Conservation (phyloP, 2,329 filamentous ascomycete genomes). For the Lizonia empirigonia region DNA sequence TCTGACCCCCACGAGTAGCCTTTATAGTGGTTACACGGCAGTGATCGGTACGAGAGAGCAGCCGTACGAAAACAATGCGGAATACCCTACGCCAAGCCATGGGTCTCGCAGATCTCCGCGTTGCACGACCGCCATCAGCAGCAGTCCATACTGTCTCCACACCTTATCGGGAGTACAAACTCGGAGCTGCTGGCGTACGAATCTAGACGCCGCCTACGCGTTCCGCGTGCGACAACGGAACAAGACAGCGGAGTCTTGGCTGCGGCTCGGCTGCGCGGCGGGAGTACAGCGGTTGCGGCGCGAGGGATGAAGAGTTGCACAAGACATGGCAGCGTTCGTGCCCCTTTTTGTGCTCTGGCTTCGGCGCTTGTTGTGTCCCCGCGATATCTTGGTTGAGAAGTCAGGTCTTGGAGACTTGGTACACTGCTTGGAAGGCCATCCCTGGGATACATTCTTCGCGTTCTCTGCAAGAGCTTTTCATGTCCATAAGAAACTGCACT, state of each 20-base stretch:
- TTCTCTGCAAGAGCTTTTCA: not conserved
- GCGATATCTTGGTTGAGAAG: not conserved
- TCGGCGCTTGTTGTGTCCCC: constrained; percentile 5
- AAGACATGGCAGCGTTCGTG: constrained; percentile 10
- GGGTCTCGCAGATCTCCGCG: not conserved
- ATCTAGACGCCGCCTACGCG: constrained; percentile 8
- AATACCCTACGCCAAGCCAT: not conserved
- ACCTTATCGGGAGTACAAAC: not conserved
- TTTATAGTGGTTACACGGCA: not conserved
- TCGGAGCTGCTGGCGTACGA: not conserved
- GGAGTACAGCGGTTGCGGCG: constrained; percentile 1
- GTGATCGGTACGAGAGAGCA: not conserved
- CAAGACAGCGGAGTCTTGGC: constrained; percentile 11
- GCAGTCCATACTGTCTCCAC: not conserved
- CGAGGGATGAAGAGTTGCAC: constrained; percentile 10
- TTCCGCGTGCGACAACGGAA: constrained; percentile 9
- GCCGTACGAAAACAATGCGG: not conserved
- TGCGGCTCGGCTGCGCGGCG: constrained; percentile 6
- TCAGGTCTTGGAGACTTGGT: not conserved
- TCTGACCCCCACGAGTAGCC: not conserved
- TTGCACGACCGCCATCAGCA: not conserved
- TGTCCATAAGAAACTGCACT: not conserved
- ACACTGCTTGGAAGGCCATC: not conserved
- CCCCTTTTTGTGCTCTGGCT: not conserved
- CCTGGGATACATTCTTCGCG: not conserved